These are phyloP conservation scores for Dalbergia oliveri DNA, from an alignment of 306 rosid species.

Conservation along the genomic window DNA sequence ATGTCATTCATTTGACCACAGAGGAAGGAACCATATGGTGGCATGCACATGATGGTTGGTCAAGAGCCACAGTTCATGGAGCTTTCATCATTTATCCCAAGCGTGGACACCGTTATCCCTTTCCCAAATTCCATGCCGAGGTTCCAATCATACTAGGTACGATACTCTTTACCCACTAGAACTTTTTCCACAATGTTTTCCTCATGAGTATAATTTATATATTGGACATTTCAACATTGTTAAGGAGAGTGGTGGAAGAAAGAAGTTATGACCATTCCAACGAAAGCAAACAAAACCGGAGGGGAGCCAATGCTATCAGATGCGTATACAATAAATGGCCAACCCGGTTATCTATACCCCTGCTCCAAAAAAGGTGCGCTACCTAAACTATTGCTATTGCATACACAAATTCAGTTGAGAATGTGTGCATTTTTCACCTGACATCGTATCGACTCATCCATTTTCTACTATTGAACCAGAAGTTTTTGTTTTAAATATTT, in stretches of 20 bases:
- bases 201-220: background rate
- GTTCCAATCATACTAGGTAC: constrained; percentile 68
- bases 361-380: constrained; percentile 65
- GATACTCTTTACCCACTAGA: background rate
- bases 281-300: constrained; percentile 37
- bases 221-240: background rate
- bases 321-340: constrained; percentile 79
- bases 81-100: constrained; percentile 64
- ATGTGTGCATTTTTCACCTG: too few relatives aligned
- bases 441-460: too few relatives aligned
- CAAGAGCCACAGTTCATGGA: constrained; percentile 73
- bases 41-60: constrained; percentile 76
- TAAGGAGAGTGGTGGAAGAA: constrained; percentile 56
- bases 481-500: too few relatives aligned
- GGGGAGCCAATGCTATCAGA: constrained; percentile 61
- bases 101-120: constrained; percentile 57
- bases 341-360: constrained; percentile 68
- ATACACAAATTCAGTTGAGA: background rate
- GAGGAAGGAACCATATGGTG: constrained; percentile 82
- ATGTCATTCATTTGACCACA: constrained; percentile 48
- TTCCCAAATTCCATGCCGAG: constrained; percentile 61
- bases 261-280: constrained; percentile 28
- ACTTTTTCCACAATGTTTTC: background rate
- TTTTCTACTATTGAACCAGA: too few relatives aligned
- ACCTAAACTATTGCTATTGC: background rate